Conservation (phyloP, 768 basidiomycete genomes). For the Podaxis carcinomalis region DNA sequence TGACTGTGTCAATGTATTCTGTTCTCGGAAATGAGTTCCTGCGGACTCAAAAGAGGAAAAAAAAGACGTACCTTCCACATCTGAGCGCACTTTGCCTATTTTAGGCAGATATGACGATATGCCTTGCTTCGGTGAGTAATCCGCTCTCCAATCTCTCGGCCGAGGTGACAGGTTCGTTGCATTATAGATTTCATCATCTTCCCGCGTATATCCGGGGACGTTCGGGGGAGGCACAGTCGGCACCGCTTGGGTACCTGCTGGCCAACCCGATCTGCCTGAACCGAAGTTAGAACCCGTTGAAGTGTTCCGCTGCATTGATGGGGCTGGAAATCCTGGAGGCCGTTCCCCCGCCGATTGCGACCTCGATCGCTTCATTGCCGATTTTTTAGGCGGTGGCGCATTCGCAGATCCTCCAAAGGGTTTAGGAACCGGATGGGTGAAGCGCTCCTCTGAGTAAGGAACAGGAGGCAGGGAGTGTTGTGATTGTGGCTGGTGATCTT, state of each 20-base stretch:
- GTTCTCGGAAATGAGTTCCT: neutral
- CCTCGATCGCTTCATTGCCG: conserved; percentile 3
- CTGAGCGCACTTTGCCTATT: conserved; percentile 24
- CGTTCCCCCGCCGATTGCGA: conserved; percentile 1
- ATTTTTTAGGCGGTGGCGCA: neutral
- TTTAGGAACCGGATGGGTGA: neutral
- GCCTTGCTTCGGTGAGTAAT: conserved; percentile 28
- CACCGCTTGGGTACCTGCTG: neutral
- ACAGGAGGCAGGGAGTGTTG: neutral
- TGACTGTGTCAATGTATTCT: conserved; percentile 27
- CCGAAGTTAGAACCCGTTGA: neutral
- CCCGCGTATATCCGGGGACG: conserved; percentile 20
- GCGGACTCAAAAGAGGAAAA: neutral
- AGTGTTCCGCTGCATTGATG: neutral
- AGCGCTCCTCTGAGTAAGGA: neutral
- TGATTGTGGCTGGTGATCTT: neutral
- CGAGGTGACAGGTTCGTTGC: conserved; percentile 32
- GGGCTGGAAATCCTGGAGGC: neutral
- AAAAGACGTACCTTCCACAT: conserved; percentile 27
- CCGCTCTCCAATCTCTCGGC: conserved; percentile 41
- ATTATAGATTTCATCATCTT: conserved; percentile 22
- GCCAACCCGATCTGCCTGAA: neutral
- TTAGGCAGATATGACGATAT: conserved; percentile 23
- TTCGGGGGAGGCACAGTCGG: neutral
- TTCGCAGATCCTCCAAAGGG: conserved; percentile 1